Conservation (phyloP, 2,329 filamentous ascomycete genomes). For the Rhynchosporium secalis region DNA sequence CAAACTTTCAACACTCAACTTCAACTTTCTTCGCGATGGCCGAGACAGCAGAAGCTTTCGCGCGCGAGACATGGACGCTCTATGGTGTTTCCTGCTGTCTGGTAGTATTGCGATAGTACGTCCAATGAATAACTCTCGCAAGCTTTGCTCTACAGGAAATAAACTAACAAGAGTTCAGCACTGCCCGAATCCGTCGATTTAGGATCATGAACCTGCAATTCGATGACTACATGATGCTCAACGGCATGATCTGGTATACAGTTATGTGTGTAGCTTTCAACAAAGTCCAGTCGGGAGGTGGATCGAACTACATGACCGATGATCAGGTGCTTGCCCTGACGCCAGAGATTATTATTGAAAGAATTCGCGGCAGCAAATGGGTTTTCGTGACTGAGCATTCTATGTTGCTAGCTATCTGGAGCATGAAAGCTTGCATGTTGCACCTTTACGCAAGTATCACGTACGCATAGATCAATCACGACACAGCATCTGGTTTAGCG, state of each 20-base stretch:
- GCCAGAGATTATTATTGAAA: conserved; percentile 39
- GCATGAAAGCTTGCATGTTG: conserved; percentile 47
- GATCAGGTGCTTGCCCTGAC: conserved; percentile 45
- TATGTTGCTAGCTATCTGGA: conserved; percentile 50
- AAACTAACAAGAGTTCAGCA: neutral
- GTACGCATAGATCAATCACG: conserved; percentile 5
- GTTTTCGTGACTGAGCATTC: conserved; percentile 50
- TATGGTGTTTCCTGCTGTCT: neutral
- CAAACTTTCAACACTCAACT: neutral
- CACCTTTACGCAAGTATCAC: conserved; percentile 41
- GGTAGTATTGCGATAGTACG: conserved; percentile 5
- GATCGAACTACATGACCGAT: conserved; percentile 48
- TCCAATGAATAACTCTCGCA: neutral
- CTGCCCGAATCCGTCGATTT: conserved; percentile 8
- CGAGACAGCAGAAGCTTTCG: neutral
- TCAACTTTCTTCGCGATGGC: neutral
- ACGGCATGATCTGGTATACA: conserved; percentile 48
- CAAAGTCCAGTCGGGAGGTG: conserved; percentile 46
- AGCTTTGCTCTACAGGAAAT: neutral
- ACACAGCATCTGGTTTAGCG: too few species aligned
- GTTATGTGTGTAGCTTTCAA: conserved; percentile 48
- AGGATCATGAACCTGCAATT: conserved; percentile 40
- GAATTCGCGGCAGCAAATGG: conserved; percentile 48
- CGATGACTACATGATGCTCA: conserved; percentile 49
- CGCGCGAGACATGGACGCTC: conserved; percentile 4